These are phyloP conservation scores for Cruciata laevipes DNA, from an alignment of 257 asterid species.

Conservation along the genomic window DNA sequence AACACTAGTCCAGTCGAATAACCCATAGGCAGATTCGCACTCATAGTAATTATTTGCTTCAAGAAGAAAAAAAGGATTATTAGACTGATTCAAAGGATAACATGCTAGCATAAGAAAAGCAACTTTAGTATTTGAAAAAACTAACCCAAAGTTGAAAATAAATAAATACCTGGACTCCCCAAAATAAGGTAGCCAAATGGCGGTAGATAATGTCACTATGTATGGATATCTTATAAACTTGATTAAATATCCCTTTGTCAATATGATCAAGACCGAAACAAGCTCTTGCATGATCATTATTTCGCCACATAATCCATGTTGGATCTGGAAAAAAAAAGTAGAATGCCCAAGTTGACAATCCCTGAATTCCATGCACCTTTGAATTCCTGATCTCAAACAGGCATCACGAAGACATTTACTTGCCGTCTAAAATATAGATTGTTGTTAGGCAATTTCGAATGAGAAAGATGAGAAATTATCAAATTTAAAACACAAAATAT, in stretches of 20 bases:
- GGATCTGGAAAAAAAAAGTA: constrained; percentile 14
- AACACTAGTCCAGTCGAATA: too few relatives aligned
- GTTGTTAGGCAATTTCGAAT: not conserved
- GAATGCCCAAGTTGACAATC: constrained; percentile 56
- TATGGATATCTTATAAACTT: constrained; percentile 40
- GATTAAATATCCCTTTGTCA: constrained; percentile 52
- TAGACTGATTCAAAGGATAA: not conserved
- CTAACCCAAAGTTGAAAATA: too few relatives aligned
- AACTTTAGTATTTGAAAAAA: not conserved
- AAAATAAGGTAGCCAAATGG: constrained; percentile 91
- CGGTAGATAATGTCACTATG: too few relatives aligned
- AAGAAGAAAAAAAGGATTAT: not conserved
- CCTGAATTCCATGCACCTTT: constrained; percentile 37
- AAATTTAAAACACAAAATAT: not conserved
- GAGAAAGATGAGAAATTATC: not conserved
- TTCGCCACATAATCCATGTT: constrained; percentile 52
- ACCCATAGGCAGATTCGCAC: constrained; percentile 93
- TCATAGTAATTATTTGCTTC: constrained; percentile 87
- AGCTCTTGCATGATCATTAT: constrained; percentile 40
- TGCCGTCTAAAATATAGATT: constrained; percentile 48
- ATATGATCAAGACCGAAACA: constrained; percentile 55
- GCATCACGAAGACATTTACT: constrained; percentile 78
- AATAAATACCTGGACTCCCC: constrained; percentile 99
- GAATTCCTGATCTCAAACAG: constrained; percentile 30
- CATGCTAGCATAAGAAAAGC: not conserved